Evolutionary conservation across 1,139 yeast genomes (phyloP).

Genomic region (Pneumocystis murina): DNA sequence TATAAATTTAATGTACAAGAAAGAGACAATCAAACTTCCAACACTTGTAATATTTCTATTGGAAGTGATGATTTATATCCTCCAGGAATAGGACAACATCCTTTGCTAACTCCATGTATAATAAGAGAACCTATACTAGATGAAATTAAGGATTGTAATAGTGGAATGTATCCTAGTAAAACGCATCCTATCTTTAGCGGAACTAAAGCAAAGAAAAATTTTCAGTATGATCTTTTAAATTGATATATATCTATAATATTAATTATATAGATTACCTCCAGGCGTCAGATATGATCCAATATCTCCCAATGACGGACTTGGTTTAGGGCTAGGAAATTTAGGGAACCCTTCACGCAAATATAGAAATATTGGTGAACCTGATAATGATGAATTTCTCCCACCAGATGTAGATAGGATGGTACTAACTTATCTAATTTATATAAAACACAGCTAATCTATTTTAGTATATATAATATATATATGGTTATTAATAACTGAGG

Average conservation of each 20-base stretch:
- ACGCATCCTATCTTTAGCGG: background rate
- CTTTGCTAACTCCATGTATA: background rate
- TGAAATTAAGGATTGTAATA: background rate
- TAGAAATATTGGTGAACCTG: background rate
- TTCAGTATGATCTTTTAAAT: background rate
- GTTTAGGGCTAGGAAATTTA: conserved; percentile 10
- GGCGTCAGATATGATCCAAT: conserved; percentile 13
- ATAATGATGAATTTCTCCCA: background rate
- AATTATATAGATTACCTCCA: conserved; percentile 4
- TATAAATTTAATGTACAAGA: background rate
- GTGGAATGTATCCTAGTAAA: background rate
- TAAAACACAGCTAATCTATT: background rate
- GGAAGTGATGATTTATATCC: background rate
- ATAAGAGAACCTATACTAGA: background rate
- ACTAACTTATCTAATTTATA: background rate
- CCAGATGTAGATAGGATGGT: background rate
- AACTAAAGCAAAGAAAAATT: background rate
- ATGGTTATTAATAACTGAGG: too few relatives aligned
- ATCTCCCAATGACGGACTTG: conserved; percentile 18
- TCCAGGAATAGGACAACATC: background rate
- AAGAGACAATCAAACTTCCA: background rate
- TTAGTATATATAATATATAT: background rate
- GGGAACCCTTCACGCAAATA: background rate
- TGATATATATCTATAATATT: background rate
- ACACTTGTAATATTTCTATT: background rate